phyloP scores from a whole-genome alignment of 805 yeast genomes.

The Saturnispora halmiae region DNA sequence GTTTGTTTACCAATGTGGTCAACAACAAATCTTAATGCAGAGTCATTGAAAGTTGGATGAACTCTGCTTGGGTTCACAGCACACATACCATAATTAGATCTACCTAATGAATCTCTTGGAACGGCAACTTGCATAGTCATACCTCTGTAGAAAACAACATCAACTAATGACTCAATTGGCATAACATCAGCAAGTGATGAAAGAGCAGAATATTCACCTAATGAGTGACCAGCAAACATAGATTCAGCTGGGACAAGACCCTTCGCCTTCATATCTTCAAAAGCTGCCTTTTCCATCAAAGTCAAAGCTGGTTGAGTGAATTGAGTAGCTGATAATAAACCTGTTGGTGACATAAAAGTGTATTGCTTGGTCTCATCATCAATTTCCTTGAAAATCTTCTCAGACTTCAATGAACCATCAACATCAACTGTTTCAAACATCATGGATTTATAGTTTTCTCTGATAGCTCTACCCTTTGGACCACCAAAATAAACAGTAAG shows the following conservation, averaged over 20 bases:
- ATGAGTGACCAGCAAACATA: slow-evolving; percentile 97
- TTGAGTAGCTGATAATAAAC: slow-evolving; percentile 95
- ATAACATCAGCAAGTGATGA: slow-evolving; percentile 96
- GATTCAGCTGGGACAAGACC: slow-evolving; percentile 91
- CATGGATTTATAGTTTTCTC: slow-evolving; percentile 93
- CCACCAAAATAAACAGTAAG: slow-evolving; percentile 97
- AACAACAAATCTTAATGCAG: slow-evolving; percentile 90
- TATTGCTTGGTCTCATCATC: slow-evolving; percentile 70
- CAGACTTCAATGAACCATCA: slow-evolving; percentile 76
- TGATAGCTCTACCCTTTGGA: slow-evolving; percentile 88
- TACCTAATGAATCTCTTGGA: slow-evolving; percentile 89
- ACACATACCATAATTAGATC: slow-evolving; percentile 98
- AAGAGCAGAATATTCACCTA: slow-evolving; percentile 97
- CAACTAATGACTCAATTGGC: slow-evolving; percentile 96
- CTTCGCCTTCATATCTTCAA: slow-evolving; percentile 93
- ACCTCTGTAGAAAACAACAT: slow-evolving; percentile 98
- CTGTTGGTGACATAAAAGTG: slow-evolving; percentile 89
- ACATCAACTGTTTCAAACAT: slow-evolving; percentile 90
- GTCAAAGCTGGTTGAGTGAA: slow-evolving; percentile 99
- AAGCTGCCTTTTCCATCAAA: slow-evolving; percentile 97
- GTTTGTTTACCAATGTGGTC: slow-evolving; percentile 78
- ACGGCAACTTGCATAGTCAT: slow-evolving; percentile 99
- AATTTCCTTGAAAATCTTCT: slow-evolving; percentile 91
- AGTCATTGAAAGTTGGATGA: slow-evolving; percentile 78
- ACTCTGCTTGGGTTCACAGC: slow-evolving; percentile 97